phyloP scores from a whole-genome alignment of 1,284 basidiomycete genomes.

The Naganishia liquefaciens region DNA sequence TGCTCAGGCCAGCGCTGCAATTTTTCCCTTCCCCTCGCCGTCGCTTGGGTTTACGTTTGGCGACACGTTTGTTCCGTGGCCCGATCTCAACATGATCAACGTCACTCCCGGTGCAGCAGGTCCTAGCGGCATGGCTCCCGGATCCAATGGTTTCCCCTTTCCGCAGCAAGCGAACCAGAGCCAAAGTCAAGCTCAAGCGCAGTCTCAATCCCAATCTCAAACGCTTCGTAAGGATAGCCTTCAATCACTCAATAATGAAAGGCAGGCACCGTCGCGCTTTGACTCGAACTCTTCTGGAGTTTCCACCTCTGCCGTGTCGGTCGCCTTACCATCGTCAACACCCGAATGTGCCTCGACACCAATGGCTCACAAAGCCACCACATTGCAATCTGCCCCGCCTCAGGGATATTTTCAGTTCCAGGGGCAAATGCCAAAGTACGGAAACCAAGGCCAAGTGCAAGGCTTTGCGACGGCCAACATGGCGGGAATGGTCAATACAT shows the following conservation, averaged over 20 bases:
- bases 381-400: constrained; percentile 6
- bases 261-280: constrained; percentile 19
- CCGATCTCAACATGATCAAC: constrained; percentile 5
- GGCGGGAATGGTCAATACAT: background rate
- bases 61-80: constrained; percentile 15
- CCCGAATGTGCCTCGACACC: background rate
- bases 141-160: background rate
- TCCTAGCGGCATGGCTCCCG: background rate
- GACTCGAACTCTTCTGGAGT: constrained; percentile 32
- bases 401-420: constrained; percentile 12
- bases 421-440: constrained; percentile 1
- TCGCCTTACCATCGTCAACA: background rate
- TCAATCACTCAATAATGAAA: background rate
- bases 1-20: background rate
- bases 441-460: background rate
- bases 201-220: no score
- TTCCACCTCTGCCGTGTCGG: constrained; percentile 16
- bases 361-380: background rate
- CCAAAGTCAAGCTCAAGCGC: background rate
- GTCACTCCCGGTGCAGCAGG: constrained; percentile 1
- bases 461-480: background rate
- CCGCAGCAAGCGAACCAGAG: background rate
- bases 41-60: constrained; percentile 21
- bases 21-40: constrained; percentile 30
- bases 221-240: constrained; percentile 18